Base-by-base conservation (phyloP, 768 basidiomycete genomes). In the Termitomyces sp. region DNA sequence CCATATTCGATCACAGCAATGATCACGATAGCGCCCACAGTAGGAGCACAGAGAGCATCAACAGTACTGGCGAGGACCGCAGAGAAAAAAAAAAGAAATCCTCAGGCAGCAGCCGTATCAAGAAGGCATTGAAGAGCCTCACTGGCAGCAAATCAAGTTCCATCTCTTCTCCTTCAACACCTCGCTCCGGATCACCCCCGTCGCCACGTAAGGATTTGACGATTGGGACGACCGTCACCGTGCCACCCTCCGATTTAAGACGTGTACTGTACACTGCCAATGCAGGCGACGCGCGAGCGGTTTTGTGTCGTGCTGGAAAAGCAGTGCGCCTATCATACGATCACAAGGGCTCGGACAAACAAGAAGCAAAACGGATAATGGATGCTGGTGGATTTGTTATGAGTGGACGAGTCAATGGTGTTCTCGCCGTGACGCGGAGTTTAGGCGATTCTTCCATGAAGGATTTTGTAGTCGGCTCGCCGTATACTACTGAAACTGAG, bases 321-420 rank as follows among this genome's bases (percentile, higher is more conserved):
- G 97, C 94, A 5, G 87, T 98, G 4, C 82, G 97, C 47, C 75
- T 99, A 68, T 98, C 97, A 20, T 98, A 99, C 70, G 97, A 99
- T 69, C 97, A 99, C 79, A 99, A 99, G 72, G 97, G 97, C 33
- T 88, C 90, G 6, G 97, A 99, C 71, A 88, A 89, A 67, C 94
- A 96, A 71, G 97, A 99, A 74, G 95, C 95, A 20, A 98, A 97
- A 75, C 85, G 97, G 22, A 98, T 99, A 70, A 95, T 83, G 51
- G 97, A 98, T 68, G 97, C 97, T 0, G 97, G 97, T 11, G 97
- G 97, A 1, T 99, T 98, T 69, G 95, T 99, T 22, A 88, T 99
- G 91, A 96, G 96, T 68, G 97, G 96, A 62, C 85, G 97, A 13
- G 97, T 99, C 36, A 99, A 99, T 65, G 97, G 96, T 63, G 95